These are phyloP conservation scores for Calocera viscosa DNA, from an alignment of 768 basidiomycete species.

Conservation along the genomic window DNA sequence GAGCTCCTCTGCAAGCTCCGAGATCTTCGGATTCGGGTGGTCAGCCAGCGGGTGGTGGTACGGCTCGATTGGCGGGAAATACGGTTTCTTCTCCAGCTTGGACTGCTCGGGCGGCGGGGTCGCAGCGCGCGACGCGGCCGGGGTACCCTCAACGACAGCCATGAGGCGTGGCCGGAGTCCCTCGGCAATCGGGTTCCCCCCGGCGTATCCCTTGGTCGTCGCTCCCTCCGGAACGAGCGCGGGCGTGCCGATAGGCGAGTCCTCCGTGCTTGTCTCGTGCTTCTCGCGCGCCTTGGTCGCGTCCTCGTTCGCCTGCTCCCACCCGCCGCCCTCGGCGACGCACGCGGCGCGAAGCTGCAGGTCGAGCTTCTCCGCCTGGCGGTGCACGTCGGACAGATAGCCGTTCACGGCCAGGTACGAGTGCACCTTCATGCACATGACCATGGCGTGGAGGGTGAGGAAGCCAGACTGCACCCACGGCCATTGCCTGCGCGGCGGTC, in stretches of 20 bases:
- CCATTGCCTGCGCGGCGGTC: slow-evolving; percentile 53
- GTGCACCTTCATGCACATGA: slow-evolving; percentile 93
- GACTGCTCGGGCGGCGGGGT: neutral
- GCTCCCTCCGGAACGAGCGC: slow-evolving; percentile 26
- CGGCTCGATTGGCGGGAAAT: slow-evolving; percentile 13
- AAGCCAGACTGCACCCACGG: slow-evolving; percentile 96
- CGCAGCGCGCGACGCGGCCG: neutral
- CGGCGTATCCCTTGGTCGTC: slow-evolving; percentile 35
- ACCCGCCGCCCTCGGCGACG: slow-evolving; percentile 48
- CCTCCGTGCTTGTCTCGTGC: slow-evolving; percentile 26
- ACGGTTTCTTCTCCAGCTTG: neutral
- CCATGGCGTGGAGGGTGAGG: slow-evolving; percentile 73
- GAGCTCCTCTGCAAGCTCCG: slow-evolving; percentile 60
- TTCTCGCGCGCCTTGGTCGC: slow-evolving; percentile 37
- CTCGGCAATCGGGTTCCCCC: slow-evolving; percentile 8
- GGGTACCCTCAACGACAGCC: neutral
- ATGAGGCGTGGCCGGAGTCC: neutral
- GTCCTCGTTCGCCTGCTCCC: slow-evolving; percentile 43
- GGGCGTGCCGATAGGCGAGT: slow-evolving; percentile 22
- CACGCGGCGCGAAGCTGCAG: slow-evolving; percentile 34
- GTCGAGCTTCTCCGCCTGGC: slow-evolving; percentile 37
- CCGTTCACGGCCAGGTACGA: slow-evolving; percentile 87
- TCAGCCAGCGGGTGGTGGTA: slow-evolving; percentile 35
- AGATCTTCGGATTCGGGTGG: slow-evolving; percentile 54
- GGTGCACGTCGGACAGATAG: slow-evolving; percentile 47